Base-by-base conservation (phyloP, 768 basidiomycete genomes). In the Xanthoconium purpureum region DNA sequence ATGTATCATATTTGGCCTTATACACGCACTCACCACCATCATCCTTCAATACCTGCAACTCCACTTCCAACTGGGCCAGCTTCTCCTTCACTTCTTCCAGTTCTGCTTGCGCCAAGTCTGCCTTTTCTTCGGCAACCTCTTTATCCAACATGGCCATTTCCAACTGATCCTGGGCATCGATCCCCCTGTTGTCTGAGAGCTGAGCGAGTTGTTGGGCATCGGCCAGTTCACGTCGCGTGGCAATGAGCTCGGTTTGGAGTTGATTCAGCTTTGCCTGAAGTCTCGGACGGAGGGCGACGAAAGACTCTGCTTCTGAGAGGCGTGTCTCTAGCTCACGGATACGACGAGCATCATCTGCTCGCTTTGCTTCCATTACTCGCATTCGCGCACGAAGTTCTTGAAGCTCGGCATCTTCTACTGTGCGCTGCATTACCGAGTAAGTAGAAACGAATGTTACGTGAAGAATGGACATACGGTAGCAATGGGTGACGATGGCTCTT, bases 141-240 rank as follows among this genome's bases (percentile, higher is more conserved):
- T 93, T 94, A 69, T 99, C 97, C 63, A 99, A 74, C 81, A 91
- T 91, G 3, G 85, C 80, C 88, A 98, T 94, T 75, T 99, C 97
- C 38, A 98, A 74, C 67, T 95, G 91, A 55, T 98, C 96, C 50
- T 89, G 84, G 1, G 88, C 70, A 68, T 98, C 96, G 3, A 86
- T 73, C 1, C 91, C 76, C 24, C 89, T 80, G 15, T 74, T 75
- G 60, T 95, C 91, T 0, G 85, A 76, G 35, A 93, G 75, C 35
- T 85, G 80, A 0, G 84, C 78, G n/a, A 93, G 76, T 56, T 92
- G 88, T 57, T 88, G 80, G 9, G 84, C 73, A 62, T 96, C 93
- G 3, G 88, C 81, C 32, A 93, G 76, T 54, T 89, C 84, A 5
- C 91, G 84, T n/a, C 84, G 83, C 5, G 86, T 82, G 1, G 83